These are phyloP conservation scores for Collybia sordida DNA, from an alignment of 768 basidiomycete genomes.

Conservation along the genomic window DNA sequence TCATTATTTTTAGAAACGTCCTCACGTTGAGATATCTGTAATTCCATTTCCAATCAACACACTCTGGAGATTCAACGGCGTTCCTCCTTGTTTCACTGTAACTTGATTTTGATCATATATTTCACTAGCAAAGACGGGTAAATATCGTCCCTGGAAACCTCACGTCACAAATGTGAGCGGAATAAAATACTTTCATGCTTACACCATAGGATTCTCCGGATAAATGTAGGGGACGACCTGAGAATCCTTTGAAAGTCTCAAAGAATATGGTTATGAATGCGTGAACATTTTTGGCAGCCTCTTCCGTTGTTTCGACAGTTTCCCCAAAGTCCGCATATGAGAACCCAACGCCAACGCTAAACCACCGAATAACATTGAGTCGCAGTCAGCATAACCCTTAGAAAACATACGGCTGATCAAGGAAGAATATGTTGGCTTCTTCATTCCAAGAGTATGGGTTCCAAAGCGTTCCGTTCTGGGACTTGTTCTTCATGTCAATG, in stretches of 20 bases:
- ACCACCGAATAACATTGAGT: neutral
- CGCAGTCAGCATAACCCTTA: neutral
- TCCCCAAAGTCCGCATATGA: constrained; percentile 71
- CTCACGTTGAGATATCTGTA: constrained; percentile 45
- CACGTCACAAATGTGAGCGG: constrained; percentile 10
- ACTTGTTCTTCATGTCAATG: constrained; percentile 57
- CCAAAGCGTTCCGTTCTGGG: constrained; percentile 60
- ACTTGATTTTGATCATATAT: constrained; percentile 72
- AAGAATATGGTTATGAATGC: constrained; percentile 81
- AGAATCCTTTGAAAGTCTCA: constrained; percentile 72
- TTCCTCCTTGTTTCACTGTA: constrained; percentile 45
- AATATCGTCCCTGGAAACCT: constrained; percentile 55
- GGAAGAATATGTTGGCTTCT: constrained; percentile 69
- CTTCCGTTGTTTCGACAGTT: constrained; percentile 72
- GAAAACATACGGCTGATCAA: constrained; percentile 55
- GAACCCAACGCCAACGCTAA: constrained; percentile 68
- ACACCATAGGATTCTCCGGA: constrained; percentile 82
- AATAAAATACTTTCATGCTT: constrained; percentile 15
- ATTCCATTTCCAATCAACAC: constrained; percentile 69
- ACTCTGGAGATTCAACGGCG: constrained; percentile 65
- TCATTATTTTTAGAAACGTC: too few relatives aligned
- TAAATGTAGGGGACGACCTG: constrained; percentile 67
- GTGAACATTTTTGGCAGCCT: constrained; percentile 74
- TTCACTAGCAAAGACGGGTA: constrained; percentile 75
- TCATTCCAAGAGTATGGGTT: constrained; percentile 68